phyloP scores from a whole-genome alignment of 2,329 filamentous ascomycete genomes.

The Diaporthe destruens region DNA sequence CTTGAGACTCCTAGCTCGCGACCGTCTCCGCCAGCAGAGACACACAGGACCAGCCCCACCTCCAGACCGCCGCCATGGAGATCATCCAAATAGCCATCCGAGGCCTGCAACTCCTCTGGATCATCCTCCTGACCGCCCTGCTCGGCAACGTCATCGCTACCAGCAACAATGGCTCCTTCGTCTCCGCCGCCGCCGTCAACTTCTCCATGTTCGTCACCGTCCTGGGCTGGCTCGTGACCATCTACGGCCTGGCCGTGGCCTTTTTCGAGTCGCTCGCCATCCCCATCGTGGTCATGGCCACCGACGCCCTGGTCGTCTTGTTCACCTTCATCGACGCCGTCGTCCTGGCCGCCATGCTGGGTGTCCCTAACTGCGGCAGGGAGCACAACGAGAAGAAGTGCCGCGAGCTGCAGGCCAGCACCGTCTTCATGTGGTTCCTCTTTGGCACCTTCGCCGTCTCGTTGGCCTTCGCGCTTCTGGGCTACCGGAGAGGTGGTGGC shows the following conservation, averaged over 20 bases:
- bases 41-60: conserved; percentile 21
- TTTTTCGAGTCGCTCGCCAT: conserved; percentile 66
- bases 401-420: conserved; percentile 79
- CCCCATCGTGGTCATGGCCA: conserved; percentile 64
- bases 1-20: conserved; percentile 5
- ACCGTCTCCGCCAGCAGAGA: conserved; percentile 13
- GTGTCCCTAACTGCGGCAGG: conserved; percentile 76
- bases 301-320: conserved; percentile 71
- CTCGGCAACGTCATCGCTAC: conserved; percentile 71
- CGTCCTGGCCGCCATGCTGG: conserved; percentile 77
- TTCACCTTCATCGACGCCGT: conserved; percentile 80
- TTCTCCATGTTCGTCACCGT: conserved; percentile 78
- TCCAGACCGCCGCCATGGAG: conserved; percentile 48
- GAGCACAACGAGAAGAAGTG: conserved; percentile 71
- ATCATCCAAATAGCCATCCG: conserved; percentile 62
- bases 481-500: conserved; percentile 64
- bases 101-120: conserved; percentile 63
- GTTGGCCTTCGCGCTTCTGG: conserved; percentile 66
- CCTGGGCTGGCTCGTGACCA: conserved; percentile 73
- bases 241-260: conserved; percentile 71
- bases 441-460: conserved; percentile 72
- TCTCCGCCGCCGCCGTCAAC: conserved; percentile 64
- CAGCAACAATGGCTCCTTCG: conserved; percentile 56
- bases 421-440: conserved; percentile 84
- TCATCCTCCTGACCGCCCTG: conserved; percentile 66